phyloP scores from a whole-genome alignment of 2,329 filamentous ascomycete genomes.

The Colletotrichum destructivum region DNA sequence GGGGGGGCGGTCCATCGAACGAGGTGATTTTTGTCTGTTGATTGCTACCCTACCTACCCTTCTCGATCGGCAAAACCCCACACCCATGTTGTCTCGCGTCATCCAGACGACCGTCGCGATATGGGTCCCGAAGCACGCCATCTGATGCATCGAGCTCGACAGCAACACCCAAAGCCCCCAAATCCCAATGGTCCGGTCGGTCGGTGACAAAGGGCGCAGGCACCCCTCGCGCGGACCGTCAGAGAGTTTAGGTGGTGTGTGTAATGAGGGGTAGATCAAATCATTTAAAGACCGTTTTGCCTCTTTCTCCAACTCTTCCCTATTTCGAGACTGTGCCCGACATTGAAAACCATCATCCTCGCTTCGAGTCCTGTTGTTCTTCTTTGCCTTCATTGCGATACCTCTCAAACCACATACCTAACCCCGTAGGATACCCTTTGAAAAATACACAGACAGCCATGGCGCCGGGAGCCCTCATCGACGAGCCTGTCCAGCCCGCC shows the following conservation, averaged over 20 bases:
- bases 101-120: slow-evolving; percentile 41
- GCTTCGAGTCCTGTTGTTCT: background rate
- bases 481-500: slow-evolving; percentile 37
- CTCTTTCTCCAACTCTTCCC: slow-evolving; percentile 6
- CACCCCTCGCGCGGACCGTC: slow-evolving; percentile 8
- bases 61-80: slow-evolving; percentile 15
- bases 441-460: slow-evolving; percentile 27
- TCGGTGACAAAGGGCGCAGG: slow-evolving; percentile 26
- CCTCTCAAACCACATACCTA: background rate
- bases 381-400: slow-evolving; percentile 2
- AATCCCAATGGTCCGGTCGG: slow-evolving; percentile 11
- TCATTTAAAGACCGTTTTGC: background rate
- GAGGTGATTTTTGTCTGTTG: no score
- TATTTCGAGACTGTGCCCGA: background rate
- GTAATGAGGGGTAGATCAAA: slow-evolving; percentile 30
- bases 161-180: slow-evolving; percentile 14
- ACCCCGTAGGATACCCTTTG: no score
- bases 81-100: slow-evolving; percentile 37
- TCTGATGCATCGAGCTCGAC: slow-evolving; percentile 38
- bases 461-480: slow-evolving; percentile 44
- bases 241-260: background rate
- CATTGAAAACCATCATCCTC: background rate
- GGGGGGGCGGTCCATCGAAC: no score
- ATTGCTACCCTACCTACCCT: background rate
- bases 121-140: slow-evolving; percentile 43